Base-by-base conservation (phyloP, 2,329 filamentous ascomycete genomes). In the Fusarium temperatum region DNA sequence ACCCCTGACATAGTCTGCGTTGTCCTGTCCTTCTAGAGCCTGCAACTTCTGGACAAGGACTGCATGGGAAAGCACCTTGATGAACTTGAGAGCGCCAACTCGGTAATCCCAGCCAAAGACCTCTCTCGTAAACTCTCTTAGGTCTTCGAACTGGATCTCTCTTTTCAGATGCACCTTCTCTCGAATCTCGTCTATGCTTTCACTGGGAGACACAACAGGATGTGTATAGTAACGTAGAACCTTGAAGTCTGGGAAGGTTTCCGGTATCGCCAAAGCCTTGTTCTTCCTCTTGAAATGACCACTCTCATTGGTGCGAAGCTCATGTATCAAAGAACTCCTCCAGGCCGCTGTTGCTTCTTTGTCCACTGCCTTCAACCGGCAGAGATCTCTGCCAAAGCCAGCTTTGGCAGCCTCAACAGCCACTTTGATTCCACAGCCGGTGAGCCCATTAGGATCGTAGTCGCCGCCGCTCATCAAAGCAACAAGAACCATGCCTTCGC, bases 391-490 rank as follows among this genome's bases (percentile, higher is more conserved):
- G 5, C 96, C 96, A 81, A 96, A 98, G 0, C 95, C 95, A 59
- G 94, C 96, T 77, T 90, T 90, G 39, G 95, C 95, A 61, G 96
- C 97, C 80, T 98, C 94, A 75, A 93, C 96, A 1, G 96, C 96
- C 17, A 95, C 87, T 79, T 96, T 97, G 55, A 94, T 90, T 4
- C 96, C 96, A 76, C 95, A 97, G 8, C 94, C 93, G 0, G 93
- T 91, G 22, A 99, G 92, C 0, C 96, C 96, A 63, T 94, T 93
- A 0, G 95, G 94, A 1, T 96, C 86, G 77, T 99, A 99, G 82
- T 99, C 96, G 12, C 96, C 96, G 12, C 96, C 96, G 76, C 95
- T 98, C 89, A 99, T 95, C 70, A 99, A 85, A 2, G 96, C 96
- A 26, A 98, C 93, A 18, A 99, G 84, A 28, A 98, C 92, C 95